Evolutionary conservation across 2,329 filamentous ascomycete species (phyloP).

Genomic region (Pseudogymnoascus sp.): DNA sequence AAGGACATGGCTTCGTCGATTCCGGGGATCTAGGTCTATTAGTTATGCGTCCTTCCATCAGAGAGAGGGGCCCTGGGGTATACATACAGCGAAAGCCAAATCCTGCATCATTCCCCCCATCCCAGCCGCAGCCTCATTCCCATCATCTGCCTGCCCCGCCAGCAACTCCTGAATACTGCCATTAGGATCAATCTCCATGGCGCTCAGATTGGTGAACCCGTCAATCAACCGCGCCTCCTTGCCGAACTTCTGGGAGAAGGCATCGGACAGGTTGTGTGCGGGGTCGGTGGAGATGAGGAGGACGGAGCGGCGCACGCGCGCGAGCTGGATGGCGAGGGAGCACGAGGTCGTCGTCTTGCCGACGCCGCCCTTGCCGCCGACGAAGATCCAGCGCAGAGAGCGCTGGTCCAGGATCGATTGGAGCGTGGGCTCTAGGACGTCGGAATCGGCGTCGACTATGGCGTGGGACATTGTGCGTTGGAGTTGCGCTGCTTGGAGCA

Average conservation of each 20-base stretch:
- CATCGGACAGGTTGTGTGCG: conserved; percentile 94
- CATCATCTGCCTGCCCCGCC: conserved; percentile 65
- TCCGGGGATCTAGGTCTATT: conserved; percentile 69
- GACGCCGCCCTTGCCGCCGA: conserved; percentile 95
- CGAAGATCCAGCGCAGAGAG: conserved; percentile 96
- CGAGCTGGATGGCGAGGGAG: conserved; percentile 94
- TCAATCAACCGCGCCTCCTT: conserved; percentile 92
- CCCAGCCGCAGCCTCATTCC: conserved; percentile 59
- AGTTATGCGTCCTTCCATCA: neutral
- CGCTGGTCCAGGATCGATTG: conserved; percentile 93
- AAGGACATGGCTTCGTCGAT: conserved; percentile 99
- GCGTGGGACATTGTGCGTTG: conserved; percentile 32
- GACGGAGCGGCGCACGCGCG: conserved; percentile 87
- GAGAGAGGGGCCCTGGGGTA: neutral
- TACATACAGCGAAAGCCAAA: conserved; percentile 78
- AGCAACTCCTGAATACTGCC: conserved; percentile 94
- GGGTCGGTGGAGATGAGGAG: conserved; percentile 97
- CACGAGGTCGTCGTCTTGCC: conserved; percentile 99
- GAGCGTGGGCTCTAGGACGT: conserved; percentile 82
- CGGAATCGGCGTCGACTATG: conserved; percentile 52
- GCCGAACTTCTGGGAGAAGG: conserved; percentile 98
- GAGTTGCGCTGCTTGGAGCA: neutral
- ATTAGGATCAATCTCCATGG: conserved; percentile 99
- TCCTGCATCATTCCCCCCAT: conserved; percentile 99
- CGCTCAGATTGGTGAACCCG: conserved; percentile 86